Percentiles rank a stretch among this genome's conserved stretches.
Evolutionary conservation across 2,329 filamentous ascomycete genomes (phyloP).

Genomic region (Metarhizium humberi): DNA sequence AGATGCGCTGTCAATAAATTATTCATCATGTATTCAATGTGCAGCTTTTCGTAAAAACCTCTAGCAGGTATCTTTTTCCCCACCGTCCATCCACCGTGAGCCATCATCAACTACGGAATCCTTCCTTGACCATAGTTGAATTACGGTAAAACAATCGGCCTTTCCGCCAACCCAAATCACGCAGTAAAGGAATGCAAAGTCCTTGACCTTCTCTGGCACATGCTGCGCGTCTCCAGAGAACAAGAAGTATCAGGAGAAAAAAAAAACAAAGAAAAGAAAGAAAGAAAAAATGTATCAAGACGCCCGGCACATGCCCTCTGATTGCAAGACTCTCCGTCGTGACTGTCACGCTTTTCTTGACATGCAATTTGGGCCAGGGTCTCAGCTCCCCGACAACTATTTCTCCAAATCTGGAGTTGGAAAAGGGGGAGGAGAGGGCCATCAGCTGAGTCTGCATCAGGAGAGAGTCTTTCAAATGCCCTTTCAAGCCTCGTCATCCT

Average conservation of each 20-base stretch:
- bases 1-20: not conserved
- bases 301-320: not conserved
- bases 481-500: constrained; percentile 13
- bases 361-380: not conserved
- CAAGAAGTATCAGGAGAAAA: not conserved
- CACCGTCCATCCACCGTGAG: not conserved
- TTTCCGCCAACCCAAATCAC: not conserved
- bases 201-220: not conserved
- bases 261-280: not conserved
- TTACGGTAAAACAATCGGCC: not conserved
- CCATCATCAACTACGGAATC: not conserved
- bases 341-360: constrained; percentile 1
- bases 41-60: not conserved
- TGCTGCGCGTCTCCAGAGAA: not conserved
- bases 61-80: not conserved
- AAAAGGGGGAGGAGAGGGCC: no score
- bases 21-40: not conserved
- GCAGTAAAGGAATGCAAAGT: not conserved
- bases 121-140: not conserved
- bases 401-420: not conserved
- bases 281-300: not conserved
- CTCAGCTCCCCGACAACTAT: not conserved
- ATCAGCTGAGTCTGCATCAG: not conserved
- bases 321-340: not conserved
- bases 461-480: not conserved